Percentiles rank a stretch among this genome's conserved stretches.
These are phyloP conservation scores for Acer campestre DNA, from an alignment of 345 rosid species.

Conservation along the genomic window DNA sequence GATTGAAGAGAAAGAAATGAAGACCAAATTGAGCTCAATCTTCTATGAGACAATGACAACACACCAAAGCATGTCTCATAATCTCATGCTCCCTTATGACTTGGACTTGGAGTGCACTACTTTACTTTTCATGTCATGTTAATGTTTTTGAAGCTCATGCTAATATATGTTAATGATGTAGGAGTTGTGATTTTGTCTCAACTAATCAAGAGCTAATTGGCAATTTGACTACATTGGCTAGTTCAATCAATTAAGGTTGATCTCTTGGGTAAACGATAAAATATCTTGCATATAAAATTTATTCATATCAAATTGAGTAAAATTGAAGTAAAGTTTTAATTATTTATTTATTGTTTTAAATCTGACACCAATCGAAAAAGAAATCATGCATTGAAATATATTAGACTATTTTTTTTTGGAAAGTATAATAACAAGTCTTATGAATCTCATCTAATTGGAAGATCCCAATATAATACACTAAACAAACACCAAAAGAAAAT, in stretches of 20 bases:
- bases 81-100: not conserved
- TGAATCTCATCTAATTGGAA: not conserved
- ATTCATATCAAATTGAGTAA: not conserved
- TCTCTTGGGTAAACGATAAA: not conserved
- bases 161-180: not conserved
- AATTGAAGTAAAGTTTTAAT: too few relatives aligned
- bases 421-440: not conserved
- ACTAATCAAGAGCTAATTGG: too few relatives aligned
- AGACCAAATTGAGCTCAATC: constrained; percentile 1
- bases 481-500: not conserved
- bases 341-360: too few relatives aligned
- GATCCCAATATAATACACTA: not conserved
- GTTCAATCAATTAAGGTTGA: too few relatives aligned
- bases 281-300: too few relatives aligned
- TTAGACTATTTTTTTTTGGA: not conserved
- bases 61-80: not conserved
- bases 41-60: constrained; percentile 18
- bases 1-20: constrained; percentile 1
- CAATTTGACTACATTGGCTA: not conserved
- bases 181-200: not conserved
- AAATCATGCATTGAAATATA: not conserved
- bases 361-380: too few relatives aligned
- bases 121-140: not conserved
- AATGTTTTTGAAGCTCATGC: not conserved
- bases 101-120: not conserved